phyloP scores from a whole-genome alignment of 2,329 filamentous ascomycete species.

The Chaetomium strumarium region DNA sequence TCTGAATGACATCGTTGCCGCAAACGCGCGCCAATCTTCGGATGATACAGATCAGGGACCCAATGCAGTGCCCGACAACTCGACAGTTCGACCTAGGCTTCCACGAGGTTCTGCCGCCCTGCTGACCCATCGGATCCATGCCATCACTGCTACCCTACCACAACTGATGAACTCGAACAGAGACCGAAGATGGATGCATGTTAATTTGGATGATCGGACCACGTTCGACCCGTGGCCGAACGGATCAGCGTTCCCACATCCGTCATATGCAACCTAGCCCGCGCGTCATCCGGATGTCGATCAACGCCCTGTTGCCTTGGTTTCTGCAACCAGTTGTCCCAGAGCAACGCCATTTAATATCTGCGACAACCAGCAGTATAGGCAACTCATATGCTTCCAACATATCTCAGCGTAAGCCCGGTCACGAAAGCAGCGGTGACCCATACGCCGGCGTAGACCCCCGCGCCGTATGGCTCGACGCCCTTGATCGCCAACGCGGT shows the following conservation, averaged over 20 bases:
- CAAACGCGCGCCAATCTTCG: conserved; percentile 13
- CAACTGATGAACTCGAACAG: neutral
- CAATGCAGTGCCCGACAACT: conserved; percentile 1
- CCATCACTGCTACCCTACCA: conserved; percentile 5
- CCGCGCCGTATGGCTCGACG: conserved; percentile 63
- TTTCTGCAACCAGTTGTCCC: neutral
- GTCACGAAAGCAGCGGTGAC: conserved; percentile 56
- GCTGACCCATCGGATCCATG: neutral
- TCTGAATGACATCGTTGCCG: conserved; percentile 5
- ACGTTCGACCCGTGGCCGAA: conserved; percentile 7
- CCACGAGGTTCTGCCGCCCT: conserved; percentile 4
- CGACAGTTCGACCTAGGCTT: conserved; percentile 6
- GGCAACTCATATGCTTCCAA: conserved; percentile 41
- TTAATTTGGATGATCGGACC: conserved; percentile 13
- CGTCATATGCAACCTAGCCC: conserved; percentile 9
- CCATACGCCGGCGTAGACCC: conserved; percentile 71
- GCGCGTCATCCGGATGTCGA: conserved; percentile 2
- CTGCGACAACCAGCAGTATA: conserved; percentile 1
- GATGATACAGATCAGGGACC: neutral
- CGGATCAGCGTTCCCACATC: conserved; percentile 2
- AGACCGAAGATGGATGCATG: conserved; percentile 14
- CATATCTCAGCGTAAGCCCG: conserved; percentile 49
- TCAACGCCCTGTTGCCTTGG: conserved; percentile 5
- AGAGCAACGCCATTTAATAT: neutral
- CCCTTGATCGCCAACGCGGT: conserved; percentile 62